A percentile compares a stretch with the other conserved stretches of the same genome.
These are phyloP conservation scores for Thoreauomyces humboldtii DNA, from an alignment of 192 early-diverging fungal genomes.

Conservation along the genomic window DNA sequence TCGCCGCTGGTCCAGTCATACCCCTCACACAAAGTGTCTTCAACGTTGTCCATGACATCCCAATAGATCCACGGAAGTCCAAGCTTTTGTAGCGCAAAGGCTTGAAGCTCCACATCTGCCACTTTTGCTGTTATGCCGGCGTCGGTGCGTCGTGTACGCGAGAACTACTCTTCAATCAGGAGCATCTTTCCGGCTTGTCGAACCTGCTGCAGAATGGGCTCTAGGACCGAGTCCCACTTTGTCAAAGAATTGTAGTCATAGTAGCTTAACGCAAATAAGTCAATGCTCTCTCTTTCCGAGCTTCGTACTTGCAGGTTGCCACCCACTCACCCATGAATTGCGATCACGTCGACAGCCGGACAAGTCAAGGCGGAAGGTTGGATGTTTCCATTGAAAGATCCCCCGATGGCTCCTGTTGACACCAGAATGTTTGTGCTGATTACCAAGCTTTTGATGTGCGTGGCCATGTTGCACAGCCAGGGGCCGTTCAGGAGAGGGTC, in stretches of 20 bases:
- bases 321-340: not conserved
- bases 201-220: not conserved
- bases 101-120: not conserved
- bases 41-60: not conserved
- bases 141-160: slow-evolving; percentile 1
- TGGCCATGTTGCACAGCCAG: slow-evolving; percentile 1
- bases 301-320: no score
- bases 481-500: not conserved
- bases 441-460: not conserved
- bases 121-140: not conserved
- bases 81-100: slow-evolving; percentile 3
- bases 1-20: not conserved
- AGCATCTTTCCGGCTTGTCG: not conserved
- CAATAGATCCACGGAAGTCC: not conserved
- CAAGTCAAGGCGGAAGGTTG: not conserved
- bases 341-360: not conserved
- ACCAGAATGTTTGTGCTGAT: not conserved
- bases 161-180: slow-evolving; percentile 2
- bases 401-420: not conserved
- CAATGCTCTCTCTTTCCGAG: no score
- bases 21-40: not conserved
- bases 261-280: no score
- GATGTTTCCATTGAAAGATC: not conserved
- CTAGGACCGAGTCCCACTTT: not conserved
- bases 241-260: not conserved